Base-by-base conservation (phyloP, 208 protist genomes). In the Histomonas meleagridis region DNA sequence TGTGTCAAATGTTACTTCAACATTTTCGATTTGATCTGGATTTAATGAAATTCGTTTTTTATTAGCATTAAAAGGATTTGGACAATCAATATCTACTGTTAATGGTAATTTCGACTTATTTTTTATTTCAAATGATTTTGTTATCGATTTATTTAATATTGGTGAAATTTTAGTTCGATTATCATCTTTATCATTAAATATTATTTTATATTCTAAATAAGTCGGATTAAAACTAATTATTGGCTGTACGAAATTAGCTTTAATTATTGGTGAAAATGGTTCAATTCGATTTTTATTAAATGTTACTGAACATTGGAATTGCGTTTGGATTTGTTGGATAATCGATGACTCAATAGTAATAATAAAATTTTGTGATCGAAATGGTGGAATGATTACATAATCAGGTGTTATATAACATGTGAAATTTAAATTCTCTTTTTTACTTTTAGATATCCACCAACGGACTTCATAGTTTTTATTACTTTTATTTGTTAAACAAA, bases 101-200 rank as follows among this genome's bases (percentile, higher is more conserved):
- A 86, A n/a, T 38, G 76, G 35, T 32, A 86, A 49, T 38, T 86
- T 86, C 28, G 76, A 86, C 0, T 55, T 86, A 28, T 86, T 86
- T 0, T 16, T 38, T 32, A 86, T 1, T 16, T 5, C 55, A 18
- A 86, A 35, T 38, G 76, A 10, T 46, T 86, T 26, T 53, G 46
- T n/a, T 38, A 86, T 55, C 7, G 76, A 18, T 16, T 35, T n/a
- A 7, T 55, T 18, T 46, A 86, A n/a, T 16, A 86, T 32, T 18
- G 76, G 76, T 9, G 38, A 86, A 38, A 32, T 55, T 57, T 51
- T 7, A 9, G 14, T 32, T 55, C 76, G 51, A 16, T 32, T 7
- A 26, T 55, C 46, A 18, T 26, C 40, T 7, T 79, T 7, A 51
- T 79, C n/a, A 38, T 26, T 14, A 55, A 9, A 57, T 51, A 46